Percentiles rank a stretch among this genome's conserved stretches.
phyloP scores from a whole-genome alignment of 116 monocot genomes.

The Iris pallida region DNA sequence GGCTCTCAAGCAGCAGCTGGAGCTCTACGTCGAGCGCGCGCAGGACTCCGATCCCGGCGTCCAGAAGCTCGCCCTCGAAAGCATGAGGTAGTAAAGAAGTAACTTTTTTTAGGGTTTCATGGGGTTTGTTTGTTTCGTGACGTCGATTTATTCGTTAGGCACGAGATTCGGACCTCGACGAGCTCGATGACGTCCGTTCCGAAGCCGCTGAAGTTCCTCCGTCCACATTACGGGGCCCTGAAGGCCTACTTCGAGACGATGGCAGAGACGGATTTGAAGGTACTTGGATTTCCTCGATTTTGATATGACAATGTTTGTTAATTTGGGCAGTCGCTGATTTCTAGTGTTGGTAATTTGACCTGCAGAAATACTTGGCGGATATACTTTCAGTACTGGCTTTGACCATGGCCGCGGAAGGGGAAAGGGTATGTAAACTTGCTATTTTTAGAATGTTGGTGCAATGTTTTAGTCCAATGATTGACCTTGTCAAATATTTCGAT shows the following conservation, averaged over 20 bases:
- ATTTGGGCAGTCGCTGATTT: background rate
- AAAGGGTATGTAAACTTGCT: conserved; percentile 43
- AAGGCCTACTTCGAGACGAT: conserved; percentile 73
- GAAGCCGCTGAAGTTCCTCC: conserved; percentile 84
- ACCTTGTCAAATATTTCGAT: too few relatives aligned
- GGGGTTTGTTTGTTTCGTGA: background rate
- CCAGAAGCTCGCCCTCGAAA: conserved; percentile 94
- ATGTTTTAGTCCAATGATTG: too few relatives aligned
- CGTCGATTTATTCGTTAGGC: conserved; percentile 28
- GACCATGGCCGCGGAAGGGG: conserved; percentile 65
- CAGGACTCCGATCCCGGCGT: conserved; percentile 84
- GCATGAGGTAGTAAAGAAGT: conserved; percentile 65
- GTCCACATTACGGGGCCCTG: conserved; percentile 73
- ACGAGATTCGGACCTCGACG: conserved; percentile 83
- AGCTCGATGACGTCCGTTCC: conserved; percentile 96
- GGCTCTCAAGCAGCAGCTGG: conserved; percentile 85
- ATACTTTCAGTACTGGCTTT: conserved; percentile 59
- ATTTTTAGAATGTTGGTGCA: too few relatives aligned
- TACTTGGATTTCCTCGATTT: conserved; percentile 3
- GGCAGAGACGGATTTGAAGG: conserved; percentile 69
- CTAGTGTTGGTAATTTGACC: conserved; percentile 5
- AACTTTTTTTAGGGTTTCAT: too few relatives aligned
- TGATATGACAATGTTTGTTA: background rate
- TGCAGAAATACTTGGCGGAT: conserved; percentile 80
- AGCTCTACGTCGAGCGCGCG: conserved; percentile 80